Base-by-base conservation (phyloP, 352 stramenopile species). In the Pythium folliculosum region DNA sequence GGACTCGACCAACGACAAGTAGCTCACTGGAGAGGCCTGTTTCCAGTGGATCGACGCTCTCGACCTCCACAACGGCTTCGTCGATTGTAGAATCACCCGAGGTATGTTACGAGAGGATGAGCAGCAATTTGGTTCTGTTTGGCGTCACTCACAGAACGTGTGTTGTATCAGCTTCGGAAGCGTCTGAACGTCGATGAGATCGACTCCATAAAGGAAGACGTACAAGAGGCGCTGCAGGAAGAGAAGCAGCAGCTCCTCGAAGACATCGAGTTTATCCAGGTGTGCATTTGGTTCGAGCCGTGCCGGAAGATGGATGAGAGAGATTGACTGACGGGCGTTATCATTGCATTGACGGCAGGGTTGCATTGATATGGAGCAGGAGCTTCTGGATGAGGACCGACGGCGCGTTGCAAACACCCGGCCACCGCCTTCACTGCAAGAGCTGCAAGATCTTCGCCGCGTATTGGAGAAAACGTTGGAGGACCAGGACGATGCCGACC, bases 191-290 rank as follows among this genome's bases (percentile, higher is more conserved):
- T 94, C n/a, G 75, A 90, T 19, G 78, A 89, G 55, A 90, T 94
- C 53, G 84, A 94, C 52, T 77, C 76, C 7, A 86, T 92, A 53
- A 81, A 79, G 35, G 78, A 82, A 32, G 77, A 90, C 48, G 53
- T 94, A 8, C 78, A 80, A 19, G 70, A 82, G 1, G 84, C 86
- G 3, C 44, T 94, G 32, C 30, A 72, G 13, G 80, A 92, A 4
- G 86, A 94, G 43, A 77, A 75, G 0, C 70, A 81, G 40, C 73
- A 89, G 55, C 54, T 94, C 2, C 75, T 94, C 8, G 86, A 92
- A 67, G 86, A 94, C 58, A 91, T 94, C 19, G 86, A 94, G 25
- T 94, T 94, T 63, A 88, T 92, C 13, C 86, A 94, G 77, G 86
- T 67, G 48, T 3, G 22, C 38, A n/a, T 17, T 17, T 49, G 35